These are phyloP conservation scores for Russula brevipes DNA, from an alignment of 768 basidiomycete species.

Conservation along the genomic window DNA sequence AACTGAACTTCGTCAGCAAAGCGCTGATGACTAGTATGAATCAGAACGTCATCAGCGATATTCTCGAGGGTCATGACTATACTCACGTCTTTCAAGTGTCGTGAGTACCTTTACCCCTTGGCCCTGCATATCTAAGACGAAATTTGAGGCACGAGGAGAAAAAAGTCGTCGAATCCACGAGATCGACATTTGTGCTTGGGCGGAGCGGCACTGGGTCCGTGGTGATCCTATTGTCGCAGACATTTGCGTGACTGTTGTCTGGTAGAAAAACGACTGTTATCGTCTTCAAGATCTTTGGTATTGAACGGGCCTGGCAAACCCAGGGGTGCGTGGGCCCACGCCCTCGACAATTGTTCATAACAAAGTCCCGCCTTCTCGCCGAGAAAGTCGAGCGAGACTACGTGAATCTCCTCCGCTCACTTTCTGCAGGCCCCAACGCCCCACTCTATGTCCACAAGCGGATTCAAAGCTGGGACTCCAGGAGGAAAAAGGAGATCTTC, in stretches of 20 bases:
- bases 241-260: neutral
- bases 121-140: neutral
- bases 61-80: constrained; percentile 19
- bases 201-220: constrained; percentile 69
- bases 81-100: constrained; percentile 21
- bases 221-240: neutral
- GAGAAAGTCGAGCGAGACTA: constrained; percentile 70
- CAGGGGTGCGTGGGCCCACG: constrained; percentile 36
- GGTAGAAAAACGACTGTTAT: constrained; percentile 70
- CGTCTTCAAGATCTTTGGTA: constrained; percentile 68
- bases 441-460: constrained; percentile 36
- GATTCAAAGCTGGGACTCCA: constrained; percentile 22
- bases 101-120: neutral
- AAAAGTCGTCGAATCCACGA: constrained; percentile 17
- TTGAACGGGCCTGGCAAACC: constrained; percentile 51
- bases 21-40: neutral
- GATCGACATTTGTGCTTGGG: constrained; percentile 30
- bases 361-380: constrained; percentile 61
- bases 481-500: constrained; percentile 31
- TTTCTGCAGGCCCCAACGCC: constrained; percentile 36
- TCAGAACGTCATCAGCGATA: constrained; percentile 11
- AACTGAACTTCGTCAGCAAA: neutral
- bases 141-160: constrained; percentile 16
- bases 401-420: constrained; percentile 43
- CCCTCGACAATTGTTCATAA: constrained; percentile 68